Conservation (phyloP, 345 rosid genomes). For the Eucalyptus tenuipes region DNA sequence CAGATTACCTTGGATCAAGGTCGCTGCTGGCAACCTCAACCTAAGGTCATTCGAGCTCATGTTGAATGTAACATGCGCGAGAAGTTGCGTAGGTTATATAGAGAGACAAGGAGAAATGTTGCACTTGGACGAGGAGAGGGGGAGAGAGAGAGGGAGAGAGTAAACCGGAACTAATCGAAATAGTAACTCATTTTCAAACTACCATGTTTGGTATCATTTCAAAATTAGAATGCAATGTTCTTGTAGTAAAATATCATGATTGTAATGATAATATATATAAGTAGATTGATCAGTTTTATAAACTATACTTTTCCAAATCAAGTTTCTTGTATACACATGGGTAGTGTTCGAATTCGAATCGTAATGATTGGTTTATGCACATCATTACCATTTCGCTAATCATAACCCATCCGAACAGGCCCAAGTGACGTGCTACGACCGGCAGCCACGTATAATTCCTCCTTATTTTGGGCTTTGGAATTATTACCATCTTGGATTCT, state of each 20-base stretch:
- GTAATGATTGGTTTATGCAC: neutral
- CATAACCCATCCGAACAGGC: neutral
- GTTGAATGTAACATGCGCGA: neutral
- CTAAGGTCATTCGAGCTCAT: neutral
- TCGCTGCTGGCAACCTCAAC: neutral
- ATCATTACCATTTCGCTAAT: neutral
- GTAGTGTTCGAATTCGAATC: neutral
- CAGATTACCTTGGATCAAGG: neutral
- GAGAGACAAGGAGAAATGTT: neutral
- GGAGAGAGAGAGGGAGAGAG: neutral
- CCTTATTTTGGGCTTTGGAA: neutral
- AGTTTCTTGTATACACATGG: neutral
- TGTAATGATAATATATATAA: neutral
- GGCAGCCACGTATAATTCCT: neutral
- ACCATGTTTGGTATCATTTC: neutral
- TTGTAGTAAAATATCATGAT: no score
- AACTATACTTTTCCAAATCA: neutral
- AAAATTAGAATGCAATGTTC: no score
- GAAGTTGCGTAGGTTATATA: neutral
- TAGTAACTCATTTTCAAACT: no score
- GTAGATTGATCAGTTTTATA: neutral
- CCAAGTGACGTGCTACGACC: neutral
- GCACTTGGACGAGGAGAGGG: neutral
- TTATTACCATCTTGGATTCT: neutral
- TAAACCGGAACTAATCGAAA: neutral